phyloP scores from a whole-genome alignment of 345 rosid species.

The Laguncularia racemosa region DNA sequence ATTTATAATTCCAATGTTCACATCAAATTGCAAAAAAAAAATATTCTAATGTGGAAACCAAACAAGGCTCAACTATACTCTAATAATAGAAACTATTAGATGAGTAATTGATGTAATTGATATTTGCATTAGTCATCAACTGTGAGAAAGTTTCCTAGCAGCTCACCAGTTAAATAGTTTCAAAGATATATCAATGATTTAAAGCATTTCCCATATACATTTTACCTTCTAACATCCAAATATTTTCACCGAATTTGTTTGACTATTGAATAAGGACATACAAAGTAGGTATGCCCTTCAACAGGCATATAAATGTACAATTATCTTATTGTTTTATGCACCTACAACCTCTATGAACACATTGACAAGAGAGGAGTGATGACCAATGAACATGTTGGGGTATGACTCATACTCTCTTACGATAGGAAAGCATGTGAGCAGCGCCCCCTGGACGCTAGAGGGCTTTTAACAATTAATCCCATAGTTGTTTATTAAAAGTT shows the following conservation, averaged over 20 bases:
- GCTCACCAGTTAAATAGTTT: slow-evolving; percentile 12
- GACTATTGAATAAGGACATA: slow-evolving; percentile 30
- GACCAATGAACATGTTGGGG: too few species aligned
- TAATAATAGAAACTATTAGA: slow-evolving; percentile 12
- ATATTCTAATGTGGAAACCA: too few species aligned
- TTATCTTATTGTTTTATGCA: slow-evolving; percentile 25
- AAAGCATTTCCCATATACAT: slow-evolving; percentile 19
- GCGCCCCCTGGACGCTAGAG: too few species aligned
- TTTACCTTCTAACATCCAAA: slow-evolving; percentile 15
- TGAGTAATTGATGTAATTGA: slow-evolving; percentile 10
- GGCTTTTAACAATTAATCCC: too few species aligned
- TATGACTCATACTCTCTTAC: too few species aligned
- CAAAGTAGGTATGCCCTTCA: slow-evolving; percentile 13
- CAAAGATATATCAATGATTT: slow-evolving; percentile 35
- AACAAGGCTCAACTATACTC: slow-evolving; percentile 13
- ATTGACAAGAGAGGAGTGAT: slow-evolving; percentile 27
- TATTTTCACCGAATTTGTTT: slow-evolving; percentile 25
- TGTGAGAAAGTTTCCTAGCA: slow-evolving; percentile 6
- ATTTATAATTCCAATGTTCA: too few species aligned
- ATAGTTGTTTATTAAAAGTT: too few species aligned
- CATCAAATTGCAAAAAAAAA: too few species aligned
- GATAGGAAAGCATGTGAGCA: too few species aligned
- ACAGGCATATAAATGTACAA: slow-evolving; percentile 22
- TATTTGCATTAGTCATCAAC: slow-evolving; percentile 9
- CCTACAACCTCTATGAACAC: slow-evolving; percentile 27